Conservation (phyloP, 352 stramenopile genomes). For the Phytophthora pseudosyringae region DNA sequence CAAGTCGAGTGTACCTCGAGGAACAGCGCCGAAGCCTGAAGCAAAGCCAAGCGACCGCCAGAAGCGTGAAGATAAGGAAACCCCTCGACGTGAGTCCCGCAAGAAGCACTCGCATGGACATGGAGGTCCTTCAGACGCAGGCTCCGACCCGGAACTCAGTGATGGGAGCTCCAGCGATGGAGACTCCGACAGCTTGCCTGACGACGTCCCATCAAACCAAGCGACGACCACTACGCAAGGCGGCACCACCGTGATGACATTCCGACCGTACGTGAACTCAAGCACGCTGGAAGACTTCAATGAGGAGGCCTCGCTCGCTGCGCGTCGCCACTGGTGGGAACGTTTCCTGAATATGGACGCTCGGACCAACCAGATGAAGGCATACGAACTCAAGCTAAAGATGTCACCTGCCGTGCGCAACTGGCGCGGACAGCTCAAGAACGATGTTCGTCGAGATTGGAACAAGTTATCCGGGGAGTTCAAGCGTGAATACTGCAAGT, state of each 20-base stretch:
- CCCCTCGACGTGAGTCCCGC: neutral
- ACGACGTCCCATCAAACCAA: neutral
- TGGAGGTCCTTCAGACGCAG: neutral
- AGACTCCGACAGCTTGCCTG: neutral
- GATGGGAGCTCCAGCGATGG: neutral
- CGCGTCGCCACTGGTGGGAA: neutral
- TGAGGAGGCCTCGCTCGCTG: neutral
- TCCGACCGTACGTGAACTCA: neutral
- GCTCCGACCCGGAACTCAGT: neutral
- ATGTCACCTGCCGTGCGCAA: neutral
- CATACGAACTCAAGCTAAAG: neutral
- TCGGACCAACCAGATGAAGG: neutral
- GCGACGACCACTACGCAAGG: neutral
- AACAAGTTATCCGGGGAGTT: neutral
- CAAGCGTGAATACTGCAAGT: conserved; percentile 2
- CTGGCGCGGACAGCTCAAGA: neutral
- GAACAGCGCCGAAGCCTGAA: neutral
- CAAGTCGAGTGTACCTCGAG: neutral
- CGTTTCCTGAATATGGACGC: neutral
- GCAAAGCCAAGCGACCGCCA: too few relatives aligned
- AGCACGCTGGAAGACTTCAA: neutral
- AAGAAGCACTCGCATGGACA: neutral
- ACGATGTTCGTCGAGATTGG: neutral
- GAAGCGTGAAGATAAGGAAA: neutral
- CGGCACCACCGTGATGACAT: neutral